Evolutionary conservation across 352 stramenopile genomes (phyloP).

Genomic region (Globisporangium alternatum): DNA sequence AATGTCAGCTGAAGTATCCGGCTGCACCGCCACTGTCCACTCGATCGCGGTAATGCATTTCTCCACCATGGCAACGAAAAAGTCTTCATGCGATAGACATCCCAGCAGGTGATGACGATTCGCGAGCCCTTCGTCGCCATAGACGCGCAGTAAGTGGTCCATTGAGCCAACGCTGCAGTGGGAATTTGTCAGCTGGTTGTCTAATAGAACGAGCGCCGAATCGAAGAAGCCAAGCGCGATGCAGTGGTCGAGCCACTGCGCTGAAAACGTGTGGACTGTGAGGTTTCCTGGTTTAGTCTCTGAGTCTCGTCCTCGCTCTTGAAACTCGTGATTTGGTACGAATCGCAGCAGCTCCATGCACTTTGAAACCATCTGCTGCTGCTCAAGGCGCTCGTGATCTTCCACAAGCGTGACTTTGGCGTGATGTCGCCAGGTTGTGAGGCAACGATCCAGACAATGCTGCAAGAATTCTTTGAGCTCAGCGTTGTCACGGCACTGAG

Average conservation of each 20-base stretch:
- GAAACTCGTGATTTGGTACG: not conserved
- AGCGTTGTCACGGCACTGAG: not conserved
- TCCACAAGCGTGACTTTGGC: not conserved
- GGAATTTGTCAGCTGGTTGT: slow-evolving; percentile 2
- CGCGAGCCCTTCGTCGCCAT: slow-evolving; percentile 2
- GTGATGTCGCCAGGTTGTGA: not conserved
- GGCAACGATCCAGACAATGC: not conserved
- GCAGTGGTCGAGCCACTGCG: slow-evolving; percentile 19
- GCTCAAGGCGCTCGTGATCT: not conserved
- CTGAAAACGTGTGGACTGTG: no score
- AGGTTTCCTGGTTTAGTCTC: no score
- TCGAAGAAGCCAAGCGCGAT: slow-evolving; percentile 25
- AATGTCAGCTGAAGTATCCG: not conserved
- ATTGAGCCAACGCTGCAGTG: slow-evolving; percentile 11
- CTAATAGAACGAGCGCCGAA: slow-evolving; percentile 24
- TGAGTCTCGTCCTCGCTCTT: no score
- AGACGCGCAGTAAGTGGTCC: slow-evolving; percentile 22
- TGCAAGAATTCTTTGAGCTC: slow-evolving; percentile 1
- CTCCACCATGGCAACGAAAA: slow-evolving; percentile 7
- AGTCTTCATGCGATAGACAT: not conserved
- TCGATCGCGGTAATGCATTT: not conserved
- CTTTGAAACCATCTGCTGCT: not conserved
- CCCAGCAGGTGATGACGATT: slow-evolving; percentile 8
- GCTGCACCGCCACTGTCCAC: not conserved
- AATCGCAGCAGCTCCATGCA: slow-evolving; percentile 1